These are phyloP conservation scores for Tetrahymena elliotti DNA, from an alignment of 73 alveolate genomes.

Conservation along the genomic window DNA sequence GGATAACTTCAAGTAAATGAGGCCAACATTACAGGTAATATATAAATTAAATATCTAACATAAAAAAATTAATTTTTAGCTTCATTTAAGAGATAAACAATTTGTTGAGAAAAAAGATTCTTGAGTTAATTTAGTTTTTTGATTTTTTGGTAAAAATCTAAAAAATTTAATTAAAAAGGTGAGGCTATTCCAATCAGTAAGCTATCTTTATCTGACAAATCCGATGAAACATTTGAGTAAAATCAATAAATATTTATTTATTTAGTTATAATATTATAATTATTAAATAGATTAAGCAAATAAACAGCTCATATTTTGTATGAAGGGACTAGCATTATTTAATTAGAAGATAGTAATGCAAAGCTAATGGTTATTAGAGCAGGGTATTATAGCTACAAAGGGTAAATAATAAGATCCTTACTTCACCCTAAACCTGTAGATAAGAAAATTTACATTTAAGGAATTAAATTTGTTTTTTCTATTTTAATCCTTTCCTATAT, in stretches of 20 bases:
- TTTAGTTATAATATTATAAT: too few relatives aligned
- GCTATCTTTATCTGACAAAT: neutral
- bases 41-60: neutral
- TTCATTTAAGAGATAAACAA: neutral
- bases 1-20: neutral
- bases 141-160: too few relatives aligned
- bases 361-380: constrained; percentile 17
- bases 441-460: constrained; percentile 6
- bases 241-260: neutral
- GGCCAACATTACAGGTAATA: neutral
- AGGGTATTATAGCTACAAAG: constrained; percentile 26
- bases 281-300: neutral
- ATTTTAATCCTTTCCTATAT: neutral
- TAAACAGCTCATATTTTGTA: neutral
- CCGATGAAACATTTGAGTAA: neutral
- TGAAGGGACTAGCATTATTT: neutral
- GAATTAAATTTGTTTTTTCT: constrained; percentile 8
- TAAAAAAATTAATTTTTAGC: neutral
- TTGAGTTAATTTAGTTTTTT: neutral
- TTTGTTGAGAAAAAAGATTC: neutral
- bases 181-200: neutral
- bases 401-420: constrained; percentile 24
- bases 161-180: neutral
- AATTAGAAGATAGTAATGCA: neutral
- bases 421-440: constrained; percentile 11